Evolutionary conservation across 1,284 basidiomycete genomes (phyloP), one percentile per base, ranked within the genome.

Genomic region (Sporisorium scitamineum): DNA sequence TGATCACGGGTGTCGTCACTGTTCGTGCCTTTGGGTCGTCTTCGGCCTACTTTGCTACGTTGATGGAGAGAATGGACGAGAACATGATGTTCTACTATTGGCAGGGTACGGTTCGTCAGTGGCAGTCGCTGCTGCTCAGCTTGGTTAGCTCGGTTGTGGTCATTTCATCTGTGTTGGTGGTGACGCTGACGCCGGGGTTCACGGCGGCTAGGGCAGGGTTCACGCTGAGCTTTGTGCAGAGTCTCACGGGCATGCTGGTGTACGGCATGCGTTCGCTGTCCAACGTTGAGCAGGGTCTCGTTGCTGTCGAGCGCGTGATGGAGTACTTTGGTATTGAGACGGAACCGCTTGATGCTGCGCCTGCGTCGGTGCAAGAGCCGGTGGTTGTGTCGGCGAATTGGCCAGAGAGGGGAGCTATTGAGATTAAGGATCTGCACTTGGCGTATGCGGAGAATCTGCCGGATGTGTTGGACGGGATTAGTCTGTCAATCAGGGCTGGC

Each of bases 81-180:
- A 94, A 97, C 87, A 96, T 96, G 82, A 88, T 92, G 39, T 94
- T 94, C 3, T 96, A 95, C 85, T 94, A 91, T 89, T 86, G 96
- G 72, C 94, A 92, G 0, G 89, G 91, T 10, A 88, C 89, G 8
- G 94, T 94, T 82, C 86, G 93, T 89, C 89, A 93, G 66, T 95
- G 94, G 93, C 91, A 96, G 26, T 93, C 92, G 67, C 65, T 91
- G n/a, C 87, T 91, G 4, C 85, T 92, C 6, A 86, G 85, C 44
- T n/a, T 85, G 8, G 62, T 81, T 3, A 84, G 85, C 8, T 65
- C 74, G 2, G 34, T 75, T 3, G 68, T 83, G 22, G 80, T 81
- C 5, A 66, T 85, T 20, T 48, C 79, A 3, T 70, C 72, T 1
- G 82, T 80, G 11, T 31, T 85, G 18, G 68, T 84, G 24, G 70